Conservation (phyloP, 1,284 basidiomycete species). For the Malassezia brasiliensis region DNA sequence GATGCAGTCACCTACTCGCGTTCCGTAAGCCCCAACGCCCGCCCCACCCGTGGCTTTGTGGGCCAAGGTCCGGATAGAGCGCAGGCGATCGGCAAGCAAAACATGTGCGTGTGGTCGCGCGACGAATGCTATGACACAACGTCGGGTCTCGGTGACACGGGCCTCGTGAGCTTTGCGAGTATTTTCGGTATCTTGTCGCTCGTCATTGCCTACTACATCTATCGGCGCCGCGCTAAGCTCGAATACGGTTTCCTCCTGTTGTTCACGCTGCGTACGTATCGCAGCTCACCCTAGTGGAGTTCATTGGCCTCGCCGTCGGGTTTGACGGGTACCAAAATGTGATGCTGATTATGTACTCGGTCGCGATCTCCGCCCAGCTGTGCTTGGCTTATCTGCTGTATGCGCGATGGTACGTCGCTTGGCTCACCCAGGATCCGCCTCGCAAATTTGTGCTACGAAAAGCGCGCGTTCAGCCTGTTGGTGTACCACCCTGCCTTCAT, state of each 20-base stretch:
- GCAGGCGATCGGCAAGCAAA: neutral
- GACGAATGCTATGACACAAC: neutral
- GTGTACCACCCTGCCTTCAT: neutral
- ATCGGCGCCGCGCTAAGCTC: neutral
- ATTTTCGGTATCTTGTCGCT: neutral
- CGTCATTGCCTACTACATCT: neutral
- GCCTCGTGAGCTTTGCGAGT: neutral
- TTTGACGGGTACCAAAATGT: neutral
- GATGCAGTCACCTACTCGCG: neutral
- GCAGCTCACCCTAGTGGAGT: neutral
- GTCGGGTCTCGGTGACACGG: neutral
- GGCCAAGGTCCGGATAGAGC: neutral
- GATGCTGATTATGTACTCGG: neutral
- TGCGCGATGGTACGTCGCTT: neutral
- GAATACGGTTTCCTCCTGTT: neutral
- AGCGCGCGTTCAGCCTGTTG: neutral
- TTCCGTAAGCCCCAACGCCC: neutral
- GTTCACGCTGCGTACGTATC: neutral
- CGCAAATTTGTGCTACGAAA: neutral
- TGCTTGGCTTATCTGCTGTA: neutral
- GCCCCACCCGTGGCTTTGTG: neutral
- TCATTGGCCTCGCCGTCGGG: neutral
- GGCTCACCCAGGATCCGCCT: neutral
- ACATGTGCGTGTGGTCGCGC: neutral
- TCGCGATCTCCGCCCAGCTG: neutral